Percentiles rank a stretch among this genome's conserved stretches.
phyloP scores from a whole-genome alignment of 352 stramenopile genomes.

The Pythium phragmitis region DNA sequence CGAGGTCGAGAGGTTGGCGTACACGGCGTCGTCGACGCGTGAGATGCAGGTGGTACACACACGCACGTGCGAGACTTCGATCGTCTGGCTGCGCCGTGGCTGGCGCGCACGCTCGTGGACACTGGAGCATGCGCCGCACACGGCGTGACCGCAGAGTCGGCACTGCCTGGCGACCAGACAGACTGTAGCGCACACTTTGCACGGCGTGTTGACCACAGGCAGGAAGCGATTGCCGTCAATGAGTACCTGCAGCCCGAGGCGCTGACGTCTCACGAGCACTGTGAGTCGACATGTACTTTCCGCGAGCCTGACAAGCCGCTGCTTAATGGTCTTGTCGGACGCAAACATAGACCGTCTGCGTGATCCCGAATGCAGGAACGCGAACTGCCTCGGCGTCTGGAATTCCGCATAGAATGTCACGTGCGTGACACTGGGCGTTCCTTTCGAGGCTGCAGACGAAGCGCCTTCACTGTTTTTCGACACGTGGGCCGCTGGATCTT shows the following conservation, averaged over 20 bases:
- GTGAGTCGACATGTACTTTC: slow-evolving; percentile 27
- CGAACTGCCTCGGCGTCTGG: slow-evolving; percentile 3
- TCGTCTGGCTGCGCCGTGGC: not conserved
- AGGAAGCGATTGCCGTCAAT: slow-evolving; percentile 39
- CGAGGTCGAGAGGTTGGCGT: slow-evolving; percentile 26
- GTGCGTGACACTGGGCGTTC: no score
- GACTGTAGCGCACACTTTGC: slow-evolving; percentile 53
- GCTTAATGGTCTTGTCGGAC: slow-evolving; percentile 16
- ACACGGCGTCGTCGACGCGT: slow-evolving; percentile 51
- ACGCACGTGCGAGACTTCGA: slow-evolving; percentile 29
- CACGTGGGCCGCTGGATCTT: no score
- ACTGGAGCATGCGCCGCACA: slow-evolving; percentile 47
- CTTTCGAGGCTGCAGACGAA: no score
- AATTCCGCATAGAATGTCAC: no score
- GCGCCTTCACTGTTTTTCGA: no score
- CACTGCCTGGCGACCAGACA: slow-evolving; percentile 46
- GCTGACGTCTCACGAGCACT: slow-evolving; percentile 47
- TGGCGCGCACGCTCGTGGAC: slow-evolving; percentile 26
- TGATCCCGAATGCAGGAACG: not conserved
- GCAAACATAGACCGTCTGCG: not conserved
- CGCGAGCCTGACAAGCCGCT: slow-evolving; percentile 19
- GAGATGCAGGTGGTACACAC: slow-evolving; percentile 56
- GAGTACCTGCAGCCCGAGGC: slow-evolving; percentile 55
- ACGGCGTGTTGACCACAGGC: slow-evolving; percentile 43
- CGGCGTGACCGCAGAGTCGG: slow-evolving; percentile 54